Evolutionary conservation across 495 filamentous ascomycete species (phyloP), one percentile per base, ranked within the genome.

Genomic region (Chaetomium cochliodes): DNA sequence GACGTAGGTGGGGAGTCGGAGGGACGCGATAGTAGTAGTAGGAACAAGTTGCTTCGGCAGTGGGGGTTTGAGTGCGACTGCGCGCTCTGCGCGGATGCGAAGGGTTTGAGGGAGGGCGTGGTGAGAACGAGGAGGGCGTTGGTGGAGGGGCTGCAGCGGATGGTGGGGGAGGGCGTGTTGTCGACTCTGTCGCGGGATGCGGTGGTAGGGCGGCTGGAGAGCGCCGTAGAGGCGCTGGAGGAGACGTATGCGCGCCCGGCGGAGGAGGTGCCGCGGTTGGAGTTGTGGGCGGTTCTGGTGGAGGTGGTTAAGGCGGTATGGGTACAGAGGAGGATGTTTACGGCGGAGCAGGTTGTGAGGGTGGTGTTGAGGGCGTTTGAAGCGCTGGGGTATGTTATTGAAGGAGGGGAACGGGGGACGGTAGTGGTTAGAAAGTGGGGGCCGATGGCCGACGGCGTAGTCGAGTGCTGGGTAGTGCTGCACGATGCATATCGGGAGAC

Each of bases 391-490:
- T 83, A 64, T 64, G 69, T 76, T 7, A 72, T 84, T 50, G 68
- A 75, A 22, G 79, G 76, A 8, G 73, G 72, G 9, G 59, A 67
- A 3, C 66, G 60, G 7, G 33, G 37, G 30, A 26, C 54, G 23
- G 51, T 80, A 22, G 51, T 72, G 66, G 76, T 84, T 44, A 65
- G 76, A 69, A 68, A 74, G 65, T 83, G 81, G 80, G 81, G 81
- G 3, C 8, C 74, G 20, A 64, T 76, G 63, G 57, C 33, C 13
- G 70, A 79, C 12, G 11, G n/a, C 15, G 46, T 73, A 8, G 56
- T 81, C 8, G 65, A 62, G 3, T 72, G 69, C 25, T 82, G 80
- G 78, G 72, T 76, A 65, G 47, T 65, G 59, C 71, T 82, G 46
- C 63, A 61, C 16, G 7, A 33, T 1, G 64, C 66, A n/a, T 82